Conservation (phyloP, 495 filamentous ascomycete genomes). For the Patellaria atrata region DNA sequence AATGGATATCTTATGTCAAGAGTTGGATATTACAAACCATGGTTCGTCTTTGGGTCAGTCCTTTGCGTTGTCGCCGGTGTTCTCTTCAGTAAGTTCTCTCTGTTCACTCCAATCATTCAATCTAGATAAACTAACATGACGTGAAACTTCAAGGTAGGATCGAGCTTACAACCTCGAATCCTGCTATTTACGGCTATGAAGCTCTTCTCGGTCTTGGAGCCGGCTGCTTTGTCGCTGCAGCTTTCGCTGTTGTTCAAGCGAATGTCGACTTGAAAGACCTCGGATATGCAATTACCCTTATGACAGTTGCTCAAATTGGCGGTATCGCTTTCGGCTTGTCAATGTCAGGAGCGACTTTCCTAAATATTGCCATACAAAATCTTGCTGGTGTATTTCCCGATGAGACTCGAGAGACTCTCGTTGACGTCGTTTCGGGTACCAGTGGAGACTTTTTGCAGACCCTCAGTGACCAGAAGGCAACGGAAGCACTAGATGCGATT, state of each 20-base stretch:
- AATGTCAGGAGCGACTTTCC: constrained; percentile 20
- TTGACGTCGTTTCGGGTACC: too few relatives aligned
- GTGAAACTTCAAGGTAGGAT: too few relatives aligned
- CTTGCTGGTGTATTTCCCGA: not conserved
- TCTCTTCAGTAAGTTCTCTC: too few relatives aligned
- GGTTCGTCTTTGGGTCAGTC: not conserved
- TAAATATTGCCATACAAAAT: not conserved
- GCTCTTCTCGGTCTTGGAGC: constrained; percentile 13
- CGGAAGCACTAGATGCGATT: too few relatives aligned
- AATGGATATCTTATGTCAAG: constrained; percentile 2
- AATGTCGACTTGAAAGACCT: constrained; percentile 20
- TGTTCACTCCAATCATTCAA: too few relatives aligned
- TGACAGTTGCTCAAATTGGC: constrained; percentile 38
- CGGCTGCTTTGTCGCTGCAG: constrained; percentile 33
- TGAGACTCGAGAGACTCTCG: too few relatives aligned
- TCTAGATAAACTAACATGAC: too few relatives aligned
- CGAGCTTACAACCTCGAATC: constrained; percentile 7
- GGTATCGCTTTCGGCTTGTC: constrained; percentile 39
- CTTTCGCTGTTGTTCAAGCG: constrained; percentile 40
- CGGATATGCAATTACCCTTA: constrained; percentile 30
- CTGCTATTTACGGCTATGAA: constrained; percentile 15
- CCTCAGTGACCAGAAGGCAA: too few relatives aligned
- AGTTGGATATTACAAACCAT: constrained; percentile 3
- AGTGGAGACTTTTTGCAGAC: too few relatives aligned
- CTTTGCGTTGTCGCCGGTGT: constrained; percentile 1